Evolutionary conservation across 345 rosid species (phyloP).

Genomic region (Bruguiera sexangula): DNA sequence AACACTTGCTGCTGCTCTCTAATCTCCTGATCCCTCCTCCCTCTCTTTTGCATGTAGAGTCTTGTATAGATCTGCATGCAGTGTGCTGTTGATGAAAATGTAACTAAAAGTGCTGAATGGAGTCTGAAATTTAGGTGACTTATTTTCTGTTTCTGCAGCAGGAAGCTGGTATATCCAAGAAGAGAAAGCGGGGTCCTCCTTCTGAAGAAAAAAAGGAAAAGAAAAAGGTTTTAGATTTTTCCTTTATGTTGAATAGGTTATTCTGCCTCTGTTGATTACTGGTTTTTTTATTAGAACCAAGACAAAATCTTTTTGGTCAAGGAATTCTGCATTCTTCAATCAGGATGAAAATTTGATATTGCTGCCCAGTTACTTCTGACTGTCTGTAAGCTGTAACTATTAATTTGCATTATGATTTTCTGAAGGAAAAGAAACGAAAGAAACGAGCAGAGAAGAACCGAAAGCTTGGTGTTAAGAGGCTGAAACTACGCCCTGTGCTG

Average conservation of each 20-base stretch:
- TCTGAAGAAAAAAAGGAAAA: constrained; percentile 52
- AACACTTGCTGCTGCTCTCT: background rate
- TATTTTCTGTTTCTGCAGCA: constrained; percentile 16
- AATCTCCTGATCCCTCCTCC: background rate
- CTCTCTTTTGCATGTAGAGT: background rate
- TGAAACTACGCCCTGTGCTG: constrained; percentile 61
- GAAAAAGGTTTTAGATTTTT: constrained; percentile 49
- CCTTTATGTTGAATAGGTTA: background rate
- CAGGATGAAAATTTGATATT: background rate
- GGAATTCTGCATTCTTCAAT: background rate
- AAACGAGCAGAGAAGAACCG: constrained; percentile 69
- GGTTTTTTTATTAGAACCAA: background rate
- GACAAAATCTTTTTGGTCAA: no score
- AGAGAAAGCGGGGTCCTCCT: constrained; percentile 43
- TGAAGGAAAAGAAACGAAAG: constrained; percentile 63
- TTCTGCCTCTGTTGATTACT: background rate
- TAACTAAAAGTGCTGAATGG: background rate
- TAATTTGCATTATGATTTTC: background rate
- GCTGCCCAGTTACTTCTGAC: background rate
- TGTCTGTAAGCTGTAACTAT: background rate
- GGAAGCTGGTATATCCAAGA: constrained; percentile 28
- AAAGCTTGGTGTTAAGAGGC: constrained; percentile 76
- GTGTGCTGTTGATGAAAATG: background rate
- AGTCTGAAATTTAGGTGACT: background rate
- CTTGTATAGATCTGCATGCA: background rate